phyloP scores from a whole-genome alignment of 805 yeast species.

The Zygosaccharomyces pseudorouxii region DNA sequence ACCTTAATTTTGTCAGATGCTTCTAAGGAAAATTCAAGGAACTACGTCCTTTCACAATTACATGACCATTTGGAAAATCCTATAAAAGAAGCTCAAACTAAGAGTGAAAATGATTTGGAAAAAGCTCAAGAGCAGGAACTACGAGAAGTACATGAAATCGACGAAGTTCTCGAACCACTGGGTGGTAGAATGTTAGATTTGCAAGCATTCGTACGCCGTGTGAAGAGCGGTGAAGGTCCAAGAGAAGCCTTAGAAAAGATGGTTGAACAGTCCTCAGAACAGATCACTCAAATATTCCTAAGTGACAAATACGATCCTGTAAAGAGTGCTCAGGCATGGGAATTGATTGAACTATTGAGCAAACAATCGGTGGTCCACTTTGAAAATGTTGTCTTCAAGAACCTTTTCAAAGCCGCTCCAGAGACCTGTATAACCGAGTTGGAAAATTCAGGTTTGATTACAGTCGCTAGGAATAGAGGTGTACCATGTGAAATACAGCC shows the following conservation, averaged over 20 bases:
- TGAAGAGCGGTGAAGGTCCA: slow-evolving; percentile 83
- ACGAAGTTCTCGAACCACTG: slow-evolving; percentile 59
- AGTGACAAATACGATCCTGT: slow-evolving; percentile 49
- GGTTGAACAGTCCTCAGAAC: slow-evolving; percentile 81
- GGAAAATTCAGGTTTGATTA: slow-evolving; percentile 74
- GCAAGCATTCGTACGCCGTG: slow-evolving; percentile 83
- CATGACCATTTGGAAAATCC: slow-evolving; percentile 18
- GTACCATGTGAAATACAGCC: slow-evolving; percentile 60
- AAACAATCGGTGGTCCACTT: slow-evolving; percentile 43
- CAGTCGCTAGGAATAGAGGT: slow-evolving; percentile 73
- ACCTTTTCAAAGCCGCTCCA: slow-evolving; percentile 55
- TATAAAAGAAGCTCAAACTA: slow-evolving; percentile 12
- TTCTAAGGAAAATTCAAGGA: slow-evolving; percentile 58
- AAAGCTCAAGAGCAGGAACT: slow-evolving; percentile 23
- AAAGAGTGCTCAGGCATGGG: slow-evolving; percentile 85
- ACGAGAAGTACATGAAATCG: slow-evolving; percentile 39
- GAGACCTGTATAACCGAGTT: slow-evolving; percentile 58
- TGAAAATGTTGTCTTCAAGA: slow-evolving; percentile 49
- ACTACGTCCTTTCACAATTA: slow-evolving; percentile 60
- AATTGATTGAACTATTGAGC: slow-evolving; percentile 61
- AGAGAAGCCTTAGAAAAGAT: slow-evolving; percentile 70
- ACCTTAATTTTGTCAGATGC: slow-evolving; percentile 77
- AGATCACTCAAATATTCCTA: slow-evolving; percentile 74
- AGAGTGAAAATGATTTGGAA: slow-evolving; percentile 28
- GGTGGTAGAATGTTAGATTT: slow-evolving; percentile 96